A percentile compares a stretch with the other conserved stretches of the same genome.
Evolutionary conservation across 2,329 filamentous ascomycete genomes (phyloP).

Genomic region (Mycosphaerella sp.): DNA sequence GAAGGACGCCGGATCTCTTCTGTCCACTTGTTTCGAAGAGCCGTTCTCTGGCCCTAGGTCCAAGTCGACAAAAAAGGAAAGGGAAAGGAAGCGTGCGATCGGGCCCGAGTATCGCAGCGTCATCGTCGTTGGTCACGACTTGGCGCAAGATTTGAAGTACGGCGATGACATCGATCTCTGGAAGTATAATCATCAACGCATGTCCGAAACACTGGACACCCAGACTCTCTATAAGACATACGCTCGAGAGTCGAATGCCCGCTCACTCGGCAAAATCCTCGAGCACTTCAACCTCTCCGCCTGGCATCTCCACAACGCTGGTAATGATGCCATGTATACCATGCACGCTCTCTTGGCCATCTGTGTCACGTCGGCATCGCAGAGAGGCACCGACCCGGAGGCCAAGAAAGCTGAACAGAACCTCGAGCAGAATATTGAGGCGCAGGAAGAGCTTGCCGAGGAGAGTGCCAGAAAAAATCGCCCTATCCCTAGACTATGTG

Average conservation of each 20-base stretch:
- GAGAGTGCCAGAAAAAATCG: too few relatives aligned
- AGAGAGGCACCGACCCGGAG: too few relatives aligned
- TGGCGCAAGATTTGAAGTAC: conserved; percentile 61
- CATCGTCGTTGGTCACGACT: conserved; percentile 73
- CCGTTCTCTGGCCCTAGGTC: conserved; percentile 51
- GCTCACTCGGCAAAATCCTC: conserved; percentile 57
- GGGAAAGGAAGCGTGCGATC: too few relatives aligned
- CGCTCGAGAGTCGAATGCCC: conserved; percentile 45
- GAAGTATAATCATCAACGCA: too few relatives aligned
- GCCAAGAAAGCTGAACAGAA: too few relatives aligned
- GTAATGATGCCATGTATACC: conserved; percentile 37
- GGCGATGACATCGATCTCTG: conserved; percentile 61
- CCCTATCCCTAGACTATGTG: too few relatives aligned
- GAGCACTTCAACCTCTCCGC: conserved; percentile 59
- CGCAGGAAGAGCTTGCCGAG: too few relatives aligned
- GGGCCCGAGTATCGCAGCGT: conserved; percentile 51
- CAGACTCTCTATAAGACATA: conserved; percentile 62
- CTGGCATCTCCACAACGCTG: conserved; percentile 35
- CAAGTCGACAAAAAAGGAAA: too few relatives aligned
- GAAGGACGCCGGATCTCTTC: conserved; percentile 39
- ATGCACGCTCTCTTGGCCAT: conserved; percentile 58
- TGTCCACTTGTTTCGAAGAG: conserved; percentile 53
- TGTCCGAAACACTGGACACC: conserved; percentile 58
- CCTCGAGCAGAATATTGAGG: too few relatives aligned
- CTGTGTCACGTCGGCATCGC: conserved; percentile 37